Evolutionary conservation across 345 rosid species (phyloP), one percentile per base, ranked within the genome.

Genomic region (Hevea brasiliensis): DNA sequence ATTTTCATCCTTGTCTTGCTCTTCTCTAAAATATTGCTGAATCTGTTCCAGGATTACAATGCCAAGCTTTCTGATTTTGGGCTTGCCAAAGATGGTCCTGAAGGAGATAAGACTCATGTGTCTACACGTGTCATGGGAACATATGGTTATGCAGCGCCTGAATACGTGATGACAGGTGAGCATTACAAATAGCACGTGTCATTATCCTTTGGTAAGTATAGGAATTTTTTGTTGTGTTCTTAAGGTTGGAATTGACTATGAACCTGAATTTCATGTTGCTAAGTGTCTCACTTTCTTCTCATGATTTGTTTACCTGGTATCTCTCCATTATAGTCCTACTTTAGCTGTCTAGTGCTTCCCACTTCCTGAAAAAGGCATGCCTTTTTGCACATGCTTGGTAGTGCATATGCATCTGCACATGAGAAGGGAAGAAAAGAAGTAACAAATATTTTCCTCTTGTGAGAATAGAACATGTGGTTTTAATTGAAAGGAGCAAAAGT

Each of bases 1-100:
- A n/a, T 27, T 18, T 35, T n/a, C 48, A 50, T 32, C 29, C 20
- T 50, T 57, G 15, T 24, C 1, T 29, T 53, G 23, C 56, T 26
- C n/a, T 41, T 42, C 12, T 61, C 21, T 75, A 67, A 75, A 13
- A 23, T 47, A 57, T 65, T 51, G 48, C 32, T 64, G 27, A 54
- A 35, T 4, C 24, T 47, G 27, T 64, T 74, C 44, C 68, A 81
- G 84, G 84, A 77, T 59, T 81, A 77, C 76, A 81, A 81, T 65
- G 81, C 84, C 48, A 81, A 77, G 73, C 84, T 77, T 61, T 81
- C 81, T 47, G 81, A 81, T 67, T 81, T 81, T 45, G 84, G 84
- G 60, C 81, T 81, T 7, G 81, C 84, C 72, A 81, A 81, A 77
- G 84, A 77, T 81, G 84, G 76, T 23, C 81, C 84, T 5, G 81